Percentiles rank a stretch among this genome's conserved stretches.
Evolutionary conservation across 306 rosid genomes (phyloP).

Genomic region (Sicyos edulis): DNA sequence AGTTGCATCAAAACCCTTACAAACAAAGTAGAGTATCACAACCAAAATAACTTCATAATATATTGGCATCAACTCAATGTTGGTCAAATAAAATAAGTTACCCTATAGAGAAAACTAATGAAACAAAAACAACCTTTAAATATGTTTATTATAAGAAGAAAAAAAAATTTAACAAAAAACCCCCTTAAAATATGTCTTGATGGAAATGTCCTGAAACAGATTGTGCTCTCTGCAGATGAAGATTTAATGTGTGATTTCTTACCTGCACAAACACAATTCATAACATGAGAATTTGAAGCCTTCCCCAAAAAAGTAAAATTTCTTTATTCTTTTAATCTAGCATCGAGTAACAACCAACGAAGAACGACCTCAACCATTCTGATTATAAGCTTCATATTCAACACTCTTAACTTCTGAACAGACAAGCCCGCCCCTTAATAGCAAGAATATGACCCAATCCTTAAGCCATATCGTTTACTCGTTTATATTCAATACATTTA

Average conservation of each 20-base stretch:
- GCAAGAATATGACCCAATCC: not conserved
- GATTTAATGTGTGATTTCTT: slow-evolving; percentile 32
- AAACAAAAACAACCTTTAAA: slow-evolving; percentile 15
- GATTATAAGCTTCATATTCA: not conserved
- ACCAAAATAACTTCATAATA: slow-evolving; percentile 12
- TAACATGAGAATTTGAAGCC: not conserved
- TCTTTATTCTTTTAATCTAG: not conserved
- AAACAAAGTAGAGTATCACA: slow-evolving; percentile 12
- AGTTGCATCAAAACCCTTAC: slow-evolving; percentile 3
- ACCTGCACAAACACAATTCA: slow-evolving; percentile 28
- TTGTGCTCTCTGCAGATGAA: slow-evolving; percentile 39
- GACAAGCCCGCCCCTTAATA: too few relatives aligned
- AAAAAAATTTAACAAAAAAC: too few relatives aligned
- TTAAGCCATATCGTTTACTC: too few relatives aligned
- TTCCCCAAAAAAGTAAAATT: not conserved
- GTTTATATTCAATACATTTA: too few relatives aligned
- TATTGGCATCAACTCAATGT: not conserved
- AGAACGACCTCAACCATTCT: not conserved
- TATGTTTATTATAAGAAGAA: not conserved
- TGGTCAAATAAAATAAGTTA: not conserved
- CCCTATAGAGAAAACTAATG: not conserved
- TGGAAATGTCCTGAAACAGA: slow-evolving; percentile 27
- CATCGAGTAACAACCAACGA: not conserved
- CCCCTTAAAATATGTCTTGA: slow-evolving; percentile 32
- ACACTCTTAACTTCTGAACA: too few relatives aligned